Evolutionary conservation across 148 eudicot genomes (phyloP), one percentile per base, ranked within the genome.

Genomic region (Vaccinium vitisidaea): DNA sequence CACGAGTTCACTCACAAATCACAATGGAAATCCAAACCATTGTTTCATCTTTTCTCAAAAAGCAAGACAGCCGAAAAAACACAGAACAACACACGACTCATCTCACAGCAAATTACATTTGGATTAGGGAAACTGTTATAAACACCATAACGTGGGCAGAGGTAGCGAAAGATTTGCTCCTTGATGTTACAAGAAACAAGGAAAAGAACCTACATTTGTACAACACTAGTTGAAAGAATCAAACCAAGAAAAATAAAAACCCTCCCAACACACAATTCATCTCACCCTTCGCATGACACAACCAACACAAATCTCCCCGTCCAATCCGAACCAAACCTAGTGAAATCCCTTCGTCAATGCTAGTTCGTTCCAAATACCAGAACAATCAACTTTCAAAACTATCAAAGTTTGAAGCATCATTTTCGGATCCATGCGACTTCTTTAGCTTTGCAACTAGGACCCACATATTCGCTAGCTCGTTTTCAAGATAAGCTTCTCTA

Each of bases 401-500:
- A 5, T 82, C 88, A 8, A 79, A 39, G 23, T 90, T 92, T 23
- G 92, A 90, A 83, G 84, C 85, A 61, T 94, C 93, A 19, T 89
- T 83, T 82, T 94, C 94, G 2, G 82, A 85, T 80, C 94, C 99
- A 69, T 92, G 94, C 36, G 98, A 89, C 89, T 92, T 95, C 82
- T 94, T 96, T n/a, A 94, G 91, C 90, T 94, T 96, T 1, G 98
- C 95, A 30, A 97, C 98, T 70, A 93, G 95, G 77, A 97, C 95
- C 99, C 99, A 97, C 99, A 97, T 95, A 87, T 97, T 95, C 36
- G 98, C 98, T 15, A 97, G 98, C 86, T 97, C 99, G 59, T 95
- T 97, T 88, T 97, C 98, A 9, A 97, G 93, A 90, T 95, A 95
- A 25, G 98, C 95, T 83, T 97, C 99, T 90, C 94, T 90, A 89